Base-by-base conservation (phyloP, 2,329 filamentous ascomycete genomes). In the Harringtonia lauricola region DNA sequence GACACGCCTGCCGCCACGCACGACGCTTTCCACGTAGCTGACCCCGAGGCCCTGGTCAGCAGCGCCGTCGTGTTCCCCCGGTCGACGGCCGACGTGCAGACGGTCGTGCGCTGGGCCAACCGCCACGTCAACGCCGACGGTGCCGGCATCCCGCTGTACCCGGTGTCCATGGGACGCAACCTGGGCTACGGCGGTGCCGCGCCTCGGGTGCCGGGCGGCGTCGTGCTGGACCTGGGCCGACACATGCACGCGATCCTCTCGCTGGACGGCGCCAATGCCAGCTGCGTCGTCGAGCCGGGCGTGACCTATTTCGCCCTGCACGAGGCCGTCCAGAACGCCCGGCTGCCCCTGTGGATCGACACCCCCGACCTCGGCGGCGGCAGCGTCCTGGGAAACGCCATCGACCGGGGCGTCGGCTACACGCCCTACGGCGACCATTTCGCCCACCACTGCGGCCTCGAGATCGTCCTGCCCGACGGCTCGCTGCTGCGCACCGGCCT, bases 191-290 rank as follows among this genome's bases (percentile, higher is more conserved):
- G 72, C 22, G 72, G 71, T n/a, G 67, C 68, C 14, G 71, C 70
- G 0, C 71, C 71, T 0, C 59, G 72, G 29, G 67, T 76, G 1
- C 65, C 64, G 0, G 72, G 72, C 5, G 65, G 64, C n/a, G 58
- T 75, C 0, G 65, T 66, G 3, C 43, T 76, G 18, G 69, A 75
- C 47, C 59, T 76, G n/a, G 72, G 71, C 4, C 64, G 57, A 33
- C 61, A 68, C 34, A 73, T 78, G 72, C 68, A 70, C 52, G 64
- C 62, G 49, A 63, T 78, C 9, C 51, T 77, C 9, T 61, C 72
- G 31, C 64, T 77, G 14, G 66, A 72, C 51, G 62, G 60, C 0
- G 65, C 71, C 15, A 65, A 64, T 35, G 68, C 67, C 18, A 72
- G 63, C 43, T 68, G 63, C 35, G 56, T 77, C 1, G 63, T 78